phyloP scores from a whole-genome alignment of 805 yeast genomes.

The Wickerhamiella kazuoi region DNA sequence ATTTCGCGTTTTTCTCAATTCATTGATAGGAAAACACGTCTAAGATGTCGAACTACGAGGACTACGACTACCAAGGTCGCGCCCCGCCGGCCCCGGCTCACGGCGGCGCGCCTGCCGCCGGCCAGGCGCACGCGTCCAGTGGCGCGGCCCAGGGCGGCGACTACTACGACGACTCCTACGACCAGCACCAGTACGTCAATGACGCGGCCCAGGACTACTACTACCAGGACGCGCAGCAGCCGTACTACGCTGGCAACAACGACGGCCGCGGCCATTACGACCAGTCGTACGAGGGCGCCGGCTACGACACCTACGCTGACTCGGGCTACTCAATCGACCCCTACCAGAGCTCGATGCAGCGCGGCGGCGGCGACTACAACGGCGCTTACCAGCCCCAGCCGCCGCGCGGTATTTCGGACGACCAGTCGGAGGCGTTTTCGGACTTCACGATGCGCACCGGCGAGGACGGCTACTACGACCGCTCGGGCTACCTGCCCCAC shows the following conservation, averaged over 20 bases:
- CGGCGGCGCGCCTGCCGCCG: conserved; percentile 9
- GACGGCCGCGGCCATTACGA: conserved; percentile 10
- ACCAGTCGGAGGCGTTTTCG: conserved; percentile 24
- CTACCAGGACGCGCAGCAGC: conserved; percentile 22
- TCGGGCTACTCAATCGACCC: conserved; percentile 29
- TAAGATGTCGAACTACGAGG: conserved; percentile 12
- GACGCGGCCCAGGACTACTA: conserved; percentile 23
- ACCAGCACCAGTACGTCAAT: conserved; percentile 25
- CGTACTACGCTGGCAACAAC: conserved; percentile 23
- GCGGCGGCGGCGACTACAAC: conserved; percentile 12
- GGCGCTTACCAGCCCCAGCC: conserved; percentile 5
- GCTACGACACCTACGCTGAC: conserved; percentile 26
- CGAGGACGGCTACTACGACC: conserved; percentile 23
- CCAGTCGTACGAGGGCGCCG: conserved; percentile 18
- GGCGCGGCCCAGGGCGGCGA: conserved; percentile 13
- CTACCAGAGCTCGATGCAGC: conserved; percentile 25
- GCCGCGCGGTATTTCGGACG: conserved; percentile 15
- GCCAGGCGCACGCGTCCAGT: conserved; percentile 6
- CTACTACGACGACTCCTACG: conserved; percentile 22
- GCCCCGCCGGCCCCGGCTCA: conserved; percentile 6
- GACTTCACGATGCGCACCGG: conserved; percentile 29
- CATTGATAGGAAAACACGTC: not conserved
- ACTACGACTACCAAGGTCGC: conserved; percentile 8
- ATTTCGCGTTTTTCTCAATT: not conserved
- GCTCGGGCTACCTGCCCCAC: conserved; percentile 15